Evolutionary conservation across 176 grass and related monocot genomes (phyloP), one percentile per base, ranked within the genome.

Genomic region (Oryza meridionalis): DNA sequence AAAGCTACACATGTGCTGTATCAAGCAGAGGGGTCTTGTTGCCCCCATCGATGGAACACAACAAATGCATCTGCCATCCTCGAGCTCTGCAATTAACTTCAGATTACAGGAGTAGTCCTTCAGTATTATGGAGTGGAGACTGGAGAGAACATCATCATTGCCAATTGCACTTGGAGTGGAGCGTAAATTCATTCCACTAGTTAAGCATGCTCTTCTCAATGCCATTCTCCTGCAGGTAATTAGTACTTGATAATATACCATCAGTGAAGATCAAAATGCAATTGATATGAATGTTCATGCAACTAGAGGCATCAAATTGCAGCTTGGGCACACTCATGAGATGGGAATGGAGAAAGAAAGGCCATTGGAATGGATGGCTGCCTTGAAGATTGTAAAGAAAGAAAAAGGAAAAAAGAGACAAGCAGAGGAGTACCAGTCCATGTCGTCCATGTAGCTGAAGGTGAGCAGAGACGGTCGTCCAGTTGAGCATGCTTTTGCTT

Each of bases 61-160:
- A 62, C 58, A 62, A 62, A 62, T 62, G 58, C 58, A 22, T 62
- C 58, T 62, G 58, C 58, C 19, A 22, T n/a, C 58, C 19, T 62
- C 58, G 58, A 62, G 58, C n/a, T 62, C 58, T 62, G 58, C 58
- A 62, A 62, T 62, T 62, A 62, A 62, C 58, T 62, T 62, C 21
- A 22, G 58, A 21, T 61, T 5, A 37, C 1, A 61, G 29, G 29
- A 31, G 29, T 31, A 31, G 49, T 4, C 3, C 14, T 8, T 4
- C 29, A 31, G 33, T 59, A 59, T n/a, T 21, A n/a, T 19, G 53
- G 16, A 2, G 19, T 37, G 35, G 35, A 37, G 35, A 37, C 35
- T n/a, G 53, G 53, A 59, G 19, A 59, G 53, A 59, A 6, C 19
- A 21, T 53, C 51, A 55, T 55, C 16, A 55, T 55, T 61, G 21